Conservation (phyloP, 805 yeast genomes). For the Candida nemodendra region DNA sequence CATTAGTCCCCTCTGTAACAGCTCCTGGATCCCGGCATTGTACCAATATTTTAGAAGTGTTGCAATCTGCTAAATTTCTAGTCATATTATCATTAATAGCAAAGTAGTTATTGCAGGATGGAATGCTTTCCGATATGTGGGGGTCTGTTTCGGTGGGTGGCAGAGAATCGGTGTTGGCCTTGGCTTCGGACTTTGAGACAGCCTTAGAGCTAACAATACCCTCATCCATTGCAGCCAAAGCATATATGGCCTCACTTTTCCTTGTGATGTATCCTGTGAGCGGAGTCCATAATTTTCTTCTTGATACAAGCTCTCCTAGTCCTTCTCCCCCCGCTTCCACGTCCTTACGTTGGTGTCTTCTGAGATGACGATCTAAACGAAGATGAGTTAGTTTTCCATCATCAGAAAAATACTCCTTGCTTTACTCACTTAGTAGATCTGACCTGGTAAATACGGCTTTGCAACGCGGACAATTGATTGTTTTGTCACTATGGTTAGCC, state of each 20-base stretch:
- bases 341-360: conserved; percentile 17
- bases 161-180: background rate
- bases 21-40: background rate
- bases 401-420: background rate
- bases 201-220: background rate
- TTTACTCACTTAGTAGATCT: conserved; percentile 14
- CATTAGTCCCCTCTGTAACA: too few relatives aligned
- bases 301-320: conserved; percentile 4
- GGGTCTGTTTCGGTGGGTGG: background rate
- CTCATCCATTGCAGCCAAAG: background rate
- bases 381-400: conserved; percentile 1
- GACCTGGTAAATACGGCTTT: conserved; percentile 12
- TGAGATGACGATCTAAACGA: conserved; percentile 13
- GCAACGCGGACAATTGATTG: conserved; percentile 12
- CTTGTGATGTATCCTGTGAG: background rate
- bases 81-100: too few relatives aligned
- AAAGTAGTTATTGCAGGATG: too few relatives aligned
- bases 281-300: background rate
- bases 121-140: too few relatives aligned
- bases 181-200: background rate
- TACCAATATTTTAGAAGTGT: background rate
- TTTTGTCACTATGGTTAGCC: conserved; percentile 13
- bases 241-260: conserved; percentile 5
- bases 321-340: conserved; percentile 17
- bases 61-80: background rate